These are phyloP conservation scores for Zalerion maritima DNA, from an alignment of 495 filamentous ascomycete genomes.

Conservation along the genomic window DNA sequence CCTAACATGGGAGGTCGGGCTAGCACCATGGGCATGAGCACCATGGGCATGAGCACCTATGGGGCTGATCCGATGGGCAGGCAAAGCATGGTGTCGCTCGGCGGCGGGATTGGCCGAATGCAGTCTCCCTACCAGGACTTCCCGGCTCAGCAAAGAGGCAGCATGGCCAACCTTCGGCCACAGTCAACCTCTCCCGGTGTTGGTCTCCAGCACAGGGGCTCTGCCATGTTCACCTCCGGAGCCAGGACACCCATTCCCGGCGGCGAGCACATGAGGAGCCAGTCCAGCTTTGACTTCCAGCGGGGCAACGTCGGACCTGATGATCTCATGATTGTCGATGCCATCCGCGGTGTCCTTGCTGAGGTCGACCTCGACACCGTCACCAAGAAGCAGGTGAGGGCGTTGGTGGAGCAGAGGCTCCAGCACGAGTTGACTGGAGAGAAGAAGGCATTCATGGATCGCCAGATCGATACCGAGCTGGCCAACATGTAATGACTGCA, in stretches of 20 bases:
- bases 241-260: constrained; percentile 26
- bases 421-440: constrained; percentile 78
- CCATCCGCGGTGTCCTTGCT: constrained; percentile 64
- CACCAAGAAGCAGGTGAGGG: constrained; percentile 94
- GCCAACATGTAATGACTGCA: constrained; percentile 64
- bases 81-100: constrained; percentile 37
- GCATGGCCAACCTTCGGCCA: constrained; percentile 21
- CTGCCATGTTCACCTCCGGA: constrained; percentile 22
- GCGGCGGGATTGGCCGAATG: constrained; percentile 19
- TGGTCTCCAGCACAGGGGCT: constrained; percentile 14
- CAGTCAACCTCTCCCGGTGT: constrained; percentile 17
- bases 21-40: constrained; percentile 18
- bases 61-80: constrained; percentile 24
- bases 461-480: constrained; percentile 82
- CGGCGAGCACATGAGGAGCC: constrained; percentile 36
- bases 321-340: constrained; percentile 62
- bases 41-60: too few relatives aligned
- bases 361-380: constrained; percentile 91
- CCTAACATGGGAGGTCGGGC: constrained; percentile 27
- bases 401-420: constrained; percentile 79
- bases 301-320: constrained; percentile 50
- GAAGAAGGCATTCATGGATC: constrained; percentile 70
- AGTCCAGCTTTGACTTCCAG: constrained; percentile 67
- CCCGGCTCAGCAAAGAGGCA: constrained; percentile 18
- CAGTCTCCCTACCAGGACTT: constrained; percentile 36